Evolutionary conservation across 768 basidiomycete species (phyloP).

Genomic region (Sporobolomyces phaffii): DNA sequence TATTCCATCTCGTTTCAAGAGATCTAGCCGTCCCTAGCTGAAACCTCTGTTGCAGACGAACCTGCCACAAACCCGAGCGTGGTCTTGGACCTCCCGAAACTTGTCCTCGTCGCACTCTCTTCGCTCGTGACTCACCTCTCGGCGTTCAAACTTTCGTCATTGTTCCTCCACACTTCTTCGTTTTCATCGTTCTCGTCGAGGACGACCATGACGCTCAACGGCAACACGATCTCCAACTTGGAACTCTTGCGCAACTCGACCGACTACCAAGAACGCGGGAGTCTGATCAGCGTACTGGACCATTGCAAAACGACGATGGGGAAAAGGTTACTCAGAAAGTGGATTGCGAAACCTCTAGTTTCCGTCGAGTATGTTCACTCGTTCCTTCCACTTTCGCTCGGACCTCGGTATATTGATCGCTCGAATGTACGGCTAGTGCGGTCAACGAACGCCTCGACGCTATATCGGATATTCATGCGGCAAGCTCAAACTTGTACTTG

Average conservation of each 20-base stretch:
- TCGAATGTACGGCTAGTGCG: too few species aligned
- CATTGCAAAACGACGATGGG: constrained; percentile 84
- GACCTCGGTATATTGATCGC: too few species aligned
- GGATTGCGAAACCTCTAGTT: constrained; percentile 79
- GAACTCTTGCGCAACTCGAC: constrained; percentile 92
- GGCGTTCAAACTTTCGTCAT: constrained; percentile 69
- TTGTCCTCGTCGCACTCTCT: constrained; percentile 60
- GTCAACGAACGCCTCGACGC: constrained; percentile 74
- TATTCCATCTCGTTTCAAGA: too few species aligned
- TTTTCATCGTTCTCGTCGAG: constrained; percentile 58
- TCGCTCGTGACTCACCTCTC: constrained; percentile 65
- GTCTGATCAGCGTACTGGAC: constrained; percentile 78
- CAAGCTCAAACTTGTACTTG: constrained; percentile 49
- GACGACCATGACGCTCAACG: constrained; percentile 78
- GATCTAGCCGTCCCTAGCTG: too few species aligned
- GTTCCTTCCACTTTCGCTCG: not conserved
- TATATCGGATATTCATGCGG: constrained; percentile 64
- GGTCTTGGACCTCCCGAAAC: constrained; percentile 61
- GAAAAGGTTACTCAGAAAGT: constrained; percentile 68
- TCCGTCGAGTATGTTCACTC: constrained; percentile 48
- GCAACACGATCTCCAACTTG: constrained; percentile 77
- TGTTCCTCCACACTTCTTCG: constrained; percentile 51
- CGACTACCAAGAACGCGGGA: constrained; percentile 65
- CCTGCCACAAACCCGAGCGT: constrained; percentile 50
- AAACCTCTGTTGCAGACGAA: too few species aligned